Conservation (phyloP, 768 basidiomycete species). For the Pleurotus djamor region DNA sequence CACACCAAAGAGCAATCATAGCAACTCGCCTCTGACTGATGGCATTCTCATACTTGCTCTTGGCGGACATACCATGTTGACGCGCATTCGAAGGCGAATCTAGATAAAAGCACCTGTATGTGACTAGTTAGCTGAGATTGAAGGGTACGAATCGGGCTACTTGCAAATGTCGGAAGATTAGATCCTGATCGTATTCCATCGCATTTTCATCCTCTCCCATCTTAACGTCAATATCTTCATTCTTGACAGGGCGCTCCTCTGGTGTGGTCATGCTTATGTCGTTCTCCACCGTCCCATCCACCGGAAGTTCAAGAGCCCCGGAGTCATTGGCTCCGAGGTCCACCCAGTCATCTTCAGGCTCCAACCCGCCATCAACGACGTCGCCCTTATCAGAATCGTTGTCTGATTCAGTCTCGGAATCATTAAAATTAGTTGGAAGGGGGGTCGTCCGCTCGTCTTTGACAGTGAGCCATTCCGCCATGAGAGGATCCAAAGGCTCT, state of each 20-base stretch:
- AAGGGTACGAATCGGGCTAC: constrained; percentile 16
- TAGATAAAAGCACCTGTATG: constrained; percentile 80
- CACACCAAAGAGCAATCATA: neutral
- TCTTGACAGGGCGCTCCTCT: neutral
- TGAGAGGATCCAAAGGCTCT: constrained; percentile 36
- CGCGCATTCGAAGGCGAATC: constrained; percentile 77
- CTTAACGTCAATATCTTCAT: constrained; percentile 32
- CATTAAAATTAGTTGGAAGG: constrained; percentile 19
- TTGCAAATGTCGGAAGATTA: constrained; percentile 83
- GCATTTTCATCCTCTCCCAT: constrained; percentile 76
- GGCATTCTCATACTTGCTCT: constrained; percentile 47
- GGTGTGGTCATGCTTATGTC: neutral
- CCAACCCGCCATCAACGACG: constrained; percentile 32
- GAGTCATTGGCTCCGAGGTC: constrained; percentile 21
- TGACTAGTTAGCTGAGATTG: constrained; percentile 2
- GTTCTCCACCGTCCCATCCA: neutral
- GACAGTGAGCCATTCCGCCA: constrained; percentile 64
- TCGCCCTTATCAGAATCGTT: constrained; percentile 71
- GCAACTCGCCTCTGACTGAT: constrained; percentile 51
- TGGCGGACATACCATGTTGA: constrained; percentile 58
- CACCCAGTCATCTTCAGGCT: constrained; percentile 35
- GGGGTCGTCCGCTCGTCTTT: constrained; percentile 27
- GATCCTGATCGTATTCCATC: constrained; percentile 75
- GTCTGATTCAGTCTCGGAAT: constrained; percentile 60
- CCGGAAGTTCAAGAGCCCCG: neutral